A percentile compares a stretch with the other conserved stretches of the same genome.
Conservation (phyloP, 805 yeast genomes). For the Wickerhamiella sergipiensis region DNA sequence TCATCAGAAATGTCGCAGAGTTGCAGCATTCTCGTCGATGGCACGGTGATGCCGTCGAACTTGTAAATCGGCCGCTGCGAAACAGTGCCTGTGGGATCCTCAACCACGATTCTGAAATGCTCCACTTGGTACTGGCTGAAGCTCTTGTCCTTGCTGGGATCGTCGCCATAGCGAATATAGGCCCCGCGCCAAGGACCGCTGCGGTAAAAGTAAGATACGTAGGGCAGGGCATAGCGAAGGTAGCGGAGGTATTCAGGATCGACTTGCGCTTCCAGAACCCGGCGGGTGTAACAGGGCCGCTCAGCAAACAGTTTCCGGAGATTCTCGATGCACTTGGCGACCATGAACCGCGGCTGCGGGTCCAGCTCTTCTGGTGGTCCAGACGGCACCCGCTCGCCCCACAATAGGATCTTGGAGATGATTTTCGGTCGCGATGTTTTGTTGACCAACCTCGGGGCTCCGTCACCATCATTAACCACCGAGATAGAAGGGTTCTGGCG, state of each 20-base stretch:
- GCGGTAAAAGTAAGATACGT: constrained; percentile 64
- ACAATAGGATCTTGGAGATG: constrained; percentile 21
- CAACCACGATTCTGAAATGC: constrained; percentile 44
- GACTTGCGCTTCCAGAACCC: constrained; percentile 34
- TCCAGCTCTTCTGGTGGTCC: constrained; percentile 29
- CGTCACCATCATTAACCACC: constrained; percentile 41
- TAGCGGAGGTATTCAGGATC: constrained; percentile 13
- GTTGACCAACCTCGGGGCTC: constrained; percentile 23
- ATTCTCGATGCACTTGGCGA: constrained; percentile 24
- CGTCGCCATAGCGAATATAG: constrained; percentile 62
- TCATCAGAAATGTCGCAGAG: constrained; percentile 65
- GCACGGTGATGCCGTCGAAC: constrained; percentile 61
- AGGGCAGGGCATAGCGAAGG: constrained; percentile 67
- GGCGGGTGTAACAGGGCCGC: constrained; percentile 78
- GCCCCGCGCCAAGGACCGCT: constrained; percentile 95
- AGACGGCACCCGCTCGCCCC: constrained; percentile 24
- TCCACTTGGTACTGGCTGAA: constrained; percentile 71
- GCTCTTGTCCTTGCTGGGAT: constrained; percentile 46
- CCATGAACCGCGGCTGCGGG: constrained; percentile 28
- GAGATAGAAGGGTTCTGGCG: constrained; percentile 52
- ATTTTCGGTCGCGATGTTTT: constrained; percentile 20
- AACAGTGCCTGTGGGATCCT: constrained; percentile 8
- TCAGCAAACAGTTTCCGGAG: constrained; percentile 38
- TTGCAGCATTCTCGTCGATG: constrained; percentile 60
- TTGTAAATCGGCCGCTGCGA: constrained; percentile 28